phyloP scores from a whole-genome alignment of 495 filamentous ascomycete genomes.

The Talaromyces thailandensis region DNA sequence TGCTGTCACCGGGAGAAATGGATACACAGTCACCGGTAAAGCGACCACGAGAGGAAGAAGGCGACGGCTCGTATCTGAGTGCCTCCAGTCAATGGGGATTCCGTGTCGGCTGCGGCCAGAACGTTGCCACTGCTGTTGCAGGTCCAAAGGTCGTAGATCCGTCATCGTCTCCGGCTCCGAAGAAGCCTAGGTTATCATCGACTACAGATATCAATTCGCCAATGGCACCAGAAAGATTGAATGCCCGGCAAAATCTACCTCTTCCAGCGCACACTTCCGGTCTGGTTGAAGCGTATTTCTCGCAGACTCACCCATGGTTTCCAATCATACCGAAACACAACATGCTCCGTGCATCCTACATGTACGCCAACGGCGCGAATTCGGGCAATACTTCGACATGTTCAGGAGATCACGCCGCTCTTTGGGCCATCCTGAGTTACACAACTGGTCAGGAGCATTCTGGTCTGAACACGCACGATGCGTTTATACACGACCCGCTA shows the following conservation, averaged over 20 bases:
- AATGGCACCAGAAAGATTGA: conserved; percentile 12
- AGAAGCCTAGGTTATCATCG: conserved; percentile 20
- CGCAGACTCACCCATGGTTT: conserved; percentile 64
- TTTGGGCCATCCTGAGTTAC: conserved; percentile 55
- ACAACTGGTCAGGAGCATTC: conserved; percentile 31
- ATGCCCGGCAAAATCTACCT: conserved; percentile 18
- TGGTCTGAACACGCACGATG: conserved; percentile 10
- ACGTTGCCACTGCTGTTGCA: conserved; percentile 18
- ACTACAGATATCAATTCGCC: neutral
- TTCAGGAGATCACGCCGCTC: conserved; percentile 51
- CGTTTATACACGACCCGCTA: conserved; percentile 7
- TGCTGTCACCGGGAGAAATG: conserved; percentile 36
- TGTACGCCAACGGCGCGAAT: conserved; percentile 40
- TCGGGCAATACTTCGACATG: conserved; percentile 26
- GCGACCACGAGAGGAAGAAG: conserved; percentile 28
- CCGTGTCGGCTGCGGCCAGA: conserved; percentile 21
- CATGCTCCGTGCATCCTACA: conserved; percentile 44
- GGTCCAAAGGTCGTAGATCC: conserved; percentile 25
- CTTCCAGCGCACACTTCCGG: conserved; percentile 55
- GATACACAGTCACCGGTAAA: conserved; percentile 20
- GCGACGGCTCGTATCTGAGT: conserved; percentile 11
- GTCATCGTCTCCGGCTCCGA: conserved; percentile 16
- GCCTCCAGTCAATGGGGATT: conserved; percentile 26
- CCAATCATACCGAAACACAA: conserved; percentile 65
- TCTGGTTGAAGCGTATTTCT: conserved; percentile 63